These are phyloP conservation scores for Coprinopsis sp. DNA, from an alignment of 768 basidiomycete genomes.

Conservation along the genomic window DNA sequence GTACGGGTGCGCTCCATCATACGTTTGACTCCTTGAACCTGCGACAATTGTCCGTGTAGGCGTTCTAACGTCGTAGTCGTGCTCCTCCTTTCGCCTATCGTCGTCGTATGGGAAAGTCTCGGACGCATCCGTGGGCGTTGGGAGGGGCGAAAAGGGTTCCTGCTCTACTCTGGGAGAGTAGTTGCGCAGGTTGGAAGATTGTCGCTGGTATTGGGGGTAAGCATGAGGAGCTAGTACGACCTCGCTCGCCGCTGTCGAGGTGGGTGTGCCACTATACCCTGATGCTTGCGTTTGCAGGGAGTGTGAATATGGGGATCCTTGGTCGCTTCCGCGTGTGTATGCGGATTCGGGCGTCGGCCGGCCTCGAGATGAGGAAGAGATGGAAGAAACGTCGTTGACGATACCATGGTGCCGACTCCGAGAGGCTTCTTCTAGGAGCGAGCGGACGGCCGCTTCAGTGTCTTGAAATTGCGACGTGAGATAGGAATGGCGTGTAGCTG, in stretches of 20 bases:
- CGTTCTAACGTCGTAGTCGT: background rate
- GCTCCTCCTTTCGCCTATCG: no score
- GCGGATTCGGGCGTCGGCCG: no score
- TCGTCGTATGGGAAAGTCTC: constrained; percentile 6
- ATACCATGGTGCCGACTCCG: background rate
- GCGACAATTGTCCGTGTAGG: background rate
- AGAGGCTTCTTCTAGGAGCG: constrained; percentile 2
- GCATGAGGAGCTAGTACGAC: background rate
- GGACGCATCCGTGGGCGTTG: constrained; percentile 5
- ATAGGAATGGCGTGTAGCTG: constrained; percentile 1
- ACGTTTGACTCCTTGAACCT: background rate
- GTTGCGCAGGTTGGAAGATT: no score
- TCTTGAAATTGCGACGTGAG: constrained; percentile 2
- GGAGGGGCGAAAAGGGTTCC: constrained; percentile 8
- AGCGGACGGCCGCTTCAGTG: constrained; percentile 5
- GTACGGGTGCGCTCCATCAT: constrained; percentile 10
- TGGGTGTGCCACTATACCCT: background rate
- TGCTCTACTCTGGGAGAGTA: no score
- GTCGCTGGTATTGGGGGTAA: no score
- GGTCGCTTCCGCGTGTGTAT: no score
- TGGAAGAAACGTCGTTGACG: constrained; percentile 6
- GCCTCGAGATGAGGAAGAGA: background rate
- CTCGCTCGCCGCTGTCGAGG: no score
- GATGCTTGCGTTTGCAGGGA: background rate
- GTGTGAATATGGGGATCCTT: background rate